phyloP scores from a whole-genome alignment of 306 rosid genomes.

The Dalbergia oliveri region DNA sequence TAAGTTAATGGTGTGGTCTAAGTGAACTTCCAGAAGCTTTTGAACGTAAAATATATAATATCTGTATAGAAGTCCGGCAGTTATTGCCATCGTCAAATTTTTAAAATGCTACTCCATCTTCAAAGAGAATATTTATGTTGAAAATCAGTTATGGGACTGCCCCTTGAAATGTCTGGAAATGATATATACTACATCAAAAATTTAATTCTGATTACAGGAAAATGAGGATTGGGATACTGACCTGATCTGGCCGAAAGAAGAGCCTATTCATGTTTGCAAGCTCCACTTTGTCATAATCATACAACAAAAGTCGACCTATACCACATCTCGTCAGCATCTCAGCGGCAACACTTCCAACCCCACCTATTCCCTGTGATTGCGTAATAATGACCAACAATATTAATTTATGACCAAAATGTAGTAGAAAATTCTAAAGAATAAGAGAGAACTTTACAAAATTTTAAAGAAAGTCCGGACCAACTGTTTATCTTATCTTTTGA shows the following conservation, averaged over 20 bases:
- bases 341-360: constrained; percentile 99
- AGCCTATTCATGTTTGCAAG: constrained; percentile 98
- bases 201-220: constrained; percentile 24
- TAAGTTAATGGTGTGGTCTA: constrained; percentile 28
- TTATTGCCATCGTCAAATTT: constrained; percentile 31
- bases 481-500: not conserved
- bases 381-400: constrained; percentile 35
- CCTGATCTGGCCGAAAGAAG: constrained; percentile 99
- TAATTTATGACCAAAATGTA: constrained; percentile 23
- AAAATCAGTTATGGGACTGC: constrained; percentile 23
- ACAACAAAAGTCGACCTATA: constrained; percentile 93
- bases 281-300: constrained; percentile 99
- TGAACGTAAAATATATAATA: constrained; percentile 7
- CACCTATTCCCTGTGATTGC: constrained; percentile 85
- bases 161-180: constrained; percentile 18
- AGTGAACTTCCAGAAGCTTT: constrained; percentile 41
- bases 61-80: not conserved
- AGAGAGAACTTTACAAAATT: constrained; percentile 4
- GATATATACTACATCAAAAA: not conserved
- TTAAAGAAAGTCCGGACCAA: not conserved
- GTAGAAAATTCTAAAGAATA: constrained; percentile 7
- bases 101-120: not conserved
- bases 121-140: not conserved
- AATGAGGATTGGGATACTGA: constrained; percentile 38
- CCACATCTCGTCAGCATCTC: constrained; percentile 99